Evolutionary conservation across 208 protist genomes (phyloP).

Genomic region (Acanthamoeba lenticulata): DNA sequence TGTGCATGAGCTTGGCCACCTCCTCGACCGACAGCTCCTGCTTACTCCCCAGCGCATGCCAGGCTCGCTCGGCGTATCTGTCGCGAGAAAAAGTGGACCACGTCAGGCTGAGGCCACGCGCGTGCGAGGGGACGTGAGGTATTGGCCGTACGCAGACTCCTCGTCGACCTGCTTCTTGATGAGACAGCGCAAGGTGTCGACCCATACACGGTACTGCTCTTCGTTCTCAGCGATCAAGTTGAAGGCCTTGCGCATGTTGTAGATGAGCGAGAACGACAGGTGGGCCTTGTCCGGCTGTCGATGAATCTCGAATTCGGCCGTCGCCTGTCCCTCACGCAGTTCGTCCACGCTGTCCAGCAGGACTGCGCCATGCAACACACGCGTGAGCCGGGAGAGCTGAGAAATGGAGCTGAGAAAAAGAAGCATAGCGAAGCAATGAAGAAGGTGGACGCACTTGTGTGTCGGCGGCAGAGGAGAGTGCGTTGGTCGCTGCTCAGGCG

Average conservation of each 20-base stretch:
- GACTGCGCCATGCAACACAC: neutral
- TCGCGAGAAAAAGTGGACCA: no score
- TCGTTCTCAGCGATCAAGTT: constrained; percentile 42
- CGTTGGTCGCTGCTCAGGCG: constrained; percentile 6
- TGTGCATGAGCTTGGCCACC: neutral
- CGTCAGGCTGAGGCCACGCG: no score
- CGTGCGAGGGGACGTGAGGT: neutral
- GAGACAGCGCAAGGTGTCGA: neutral
- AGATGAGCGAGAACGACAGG: constrained; percentile 45
- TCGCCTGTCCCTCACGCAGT: constrained; percentile 14
- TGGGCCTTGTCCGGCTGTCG: neutral
- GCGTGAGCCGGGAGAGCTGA: no score
- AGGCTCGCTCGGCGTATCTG: neutral
- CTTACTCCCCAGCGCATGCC: neutral
- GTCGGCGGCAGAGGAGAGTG: neutral
- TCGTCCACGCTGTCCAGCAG: constrained; percentile 9
- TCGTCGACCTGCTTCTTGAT: constrained; percentile 6
- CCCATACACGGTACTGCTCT: constrained; percentile 20
- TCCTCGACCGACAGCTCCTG: neutral
- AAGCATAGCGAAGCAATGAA: neutral
- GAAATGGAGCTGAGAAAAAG: no score
- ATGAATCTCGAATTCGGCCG: neutral
- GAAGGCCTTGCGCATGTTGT: constrained; percentile 36
- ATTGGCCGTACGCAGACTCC: neutral
- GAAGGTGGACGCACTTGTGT: neutral